Evolutionary conservation across 306 rosid species (phyloP).

Genomic region (Lupinus albus): DNA sequence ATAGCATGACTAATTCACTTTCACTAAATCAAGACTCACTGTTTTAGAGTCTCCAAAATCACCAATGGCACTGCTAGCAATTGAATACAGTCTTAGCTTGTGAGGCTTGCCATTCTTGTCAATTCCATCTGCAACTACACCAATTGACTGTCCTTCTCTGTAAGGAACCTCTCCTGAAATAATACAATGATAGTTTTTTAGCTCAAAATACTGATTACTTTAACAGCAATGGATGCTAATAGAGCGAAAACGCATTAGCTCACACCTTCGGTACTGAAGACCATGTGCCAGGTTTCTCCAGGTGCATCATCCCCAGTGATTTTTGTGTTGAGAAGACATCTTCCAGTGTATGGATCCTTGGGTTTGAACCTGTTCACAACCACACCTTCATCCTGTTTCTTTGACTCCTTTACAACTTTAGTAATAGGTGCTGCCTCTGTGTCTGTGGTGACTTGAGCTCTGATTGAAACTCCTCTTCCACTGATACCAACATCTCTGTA

Average conservation of each 20-base stretch:
- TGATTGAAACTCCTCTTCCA: slow-evolving; percentile 58
- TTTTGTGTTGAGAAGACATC: slow-evolving; percentile 88
- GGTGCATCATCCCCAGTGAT: slow-evolving; percentile 99
- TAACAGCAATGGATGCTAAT: neutral
- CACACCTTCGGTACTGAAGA: slow-evolving; percentile 92
- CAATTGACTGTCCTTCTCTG: slow-evolving; percentile 97
- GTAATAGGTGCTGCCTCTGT: slow-evolving; percentile 85
- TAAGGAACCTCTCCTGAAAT: slow-evolving; percentile 86
- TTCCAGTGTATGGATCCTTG: slow-evolving; percentile 73
- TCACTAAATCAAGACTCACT: slow-evolving; percentile 48
- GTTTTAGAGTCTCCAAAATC: slow-evolving; percentile 96
- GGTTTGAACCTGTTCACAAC: slow-evolving; percentile 86
- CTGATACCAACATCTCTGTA: slow-evolving; percentile 53
- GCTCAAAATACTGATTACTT: neutral
- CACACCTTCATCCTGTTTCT: slow-evolving; percentile 89
- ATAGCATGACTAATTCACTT: neutral
- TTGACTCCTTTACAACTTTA: slow-evolving; percentile 74
- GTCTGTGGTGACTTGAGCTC: slow-evolving; percentile 71
- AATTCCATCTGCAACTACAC: slow-evolving; percentile 77
- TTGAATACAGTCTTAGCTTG: slow-evolving; percentile 83
- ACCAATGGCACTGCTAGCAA: slow-evolving; percentile 93
- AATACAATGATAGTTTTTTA: neutral
- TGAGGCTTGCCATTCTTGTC: slow-evolving; percentile 96
- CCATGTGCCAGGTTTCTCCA: slow-evolving; percentile 99
- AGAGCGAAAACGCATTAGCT: slow-evolving; percentile 1